Conservation (phyloP, 345 rosid species). For the Syzygium grande region DNA sequence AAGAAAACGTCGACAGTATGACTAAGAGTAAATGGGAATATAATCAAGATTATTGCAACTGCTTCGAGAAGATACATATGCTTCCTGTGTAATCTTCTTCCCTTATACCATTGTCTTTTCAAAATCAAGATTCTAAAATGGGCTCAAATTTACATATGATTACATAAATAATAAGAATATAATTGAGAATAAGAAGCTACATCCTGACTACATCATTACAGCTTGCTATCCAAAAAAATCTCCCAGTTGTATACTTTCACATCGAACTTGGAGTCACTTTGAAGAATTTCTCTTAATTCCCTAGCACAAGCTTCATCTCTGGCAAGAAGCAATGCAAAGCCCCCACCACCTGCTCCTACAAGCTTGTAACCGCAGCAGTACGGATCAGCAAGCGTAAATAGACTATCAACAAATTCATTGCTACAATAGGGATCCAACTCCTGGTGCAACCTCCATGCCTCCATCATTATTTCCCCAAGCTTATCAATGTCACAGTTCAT, state of each 20-base stretch:
- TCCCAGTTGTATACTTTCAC: conserved; percentile 60
- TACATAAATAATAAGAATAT: not conserved
- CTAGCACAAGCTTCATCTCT: conserved; percentile 45
- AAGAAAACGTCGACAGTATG: not conserved
- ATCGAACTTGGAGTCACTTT: conserved; percentile 35
- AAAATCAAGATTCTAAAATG: not conserved
- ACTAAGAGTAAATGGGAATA: not conserved
- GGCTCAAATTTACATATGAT: not conserved
- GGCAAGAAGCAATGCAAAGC: conserved; percentile 68
- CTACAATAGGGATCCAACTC: conserved; percentile 96
- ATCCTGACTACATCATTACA: not conserved
- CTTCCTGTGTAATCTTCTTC: not conserved
- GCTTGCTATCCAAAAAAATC: not conserved
- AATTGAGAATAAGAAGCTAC: not conserved
- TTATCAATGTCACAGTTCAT: conserved; percentile 80
- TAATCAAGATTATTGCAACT: not conserved
- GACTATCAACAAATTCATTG: conserved; percentile 74
- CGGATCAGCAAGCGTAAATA: conserved; percentile 54
- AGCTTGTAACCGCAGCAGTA: conserved; percentile 92
- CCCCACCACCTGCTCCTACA: conserved; percentile 98
- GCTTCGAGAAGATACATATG: not conserved
- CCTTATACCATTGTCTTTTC: not conserved
- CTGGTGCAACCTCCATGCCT: conserved; percentile 95
- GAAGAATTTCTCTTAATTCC: conserved; percentile 39
- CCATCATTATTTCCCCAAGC: conserved; percentile 84